phyloP scores from a whole-genome alignment of 2,329 filamentous ascomycete genomes.

The Aspergillus ustus region DNA sequence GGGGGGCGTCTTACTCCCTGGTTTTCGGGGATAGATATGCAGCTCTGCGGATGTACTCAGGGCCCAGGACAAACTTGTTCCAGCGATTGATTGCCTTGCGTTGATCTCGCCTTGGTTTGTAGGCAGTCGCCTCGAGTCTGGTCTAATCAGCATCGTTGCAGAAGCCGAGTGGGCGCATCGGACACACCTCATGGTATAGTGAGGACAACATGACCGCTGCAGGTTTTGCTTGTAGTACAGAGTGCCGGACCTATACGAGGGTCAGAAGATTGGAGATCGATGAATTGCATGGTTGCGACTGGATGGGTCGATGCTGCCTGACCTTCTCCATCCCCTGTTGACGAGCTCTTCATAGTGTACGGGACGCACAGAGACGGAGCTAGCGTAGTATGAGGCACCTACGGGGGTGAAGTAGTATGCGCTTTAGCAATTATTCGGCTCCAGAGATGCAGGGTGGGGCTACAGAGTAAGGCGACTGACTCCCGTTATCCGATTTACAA shows the following conservation, averaged over 20 bases:
- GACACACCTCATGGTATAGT: constrained; percentile 63
- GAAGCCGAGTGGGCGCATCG: neutral
- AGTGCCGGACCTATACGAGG: constrained; percentile 47
- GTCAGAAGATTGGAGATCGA: constrained; percentile 11
- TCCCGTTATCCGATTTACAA: constrained; percentile 51
- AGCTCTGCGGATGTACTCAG: constrained; percentile 52
- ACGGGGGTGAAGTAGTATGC: constrained; percentile 13
- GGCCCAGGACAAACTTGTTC: constrained; percentile 53
- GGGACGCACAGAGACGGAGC: constrained; percentile 48
- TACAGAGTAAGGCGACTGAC: constrained; percentile 40
- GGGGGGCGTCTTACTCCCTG: constrained; percentile 43
- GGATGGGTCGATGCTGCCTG: constrained; percentile 15
- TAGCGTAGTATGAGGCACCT: constrained; percentile 54
- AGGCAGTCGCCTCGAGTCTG: constrained; percentile 49
- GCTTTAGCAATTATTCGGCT: constrained; percentile 18
- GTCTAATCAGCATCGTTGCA: constrained; percentile 15
- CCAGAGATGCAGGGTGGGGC: constrained; percentile 13
- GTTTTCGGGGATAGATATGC: constrained; percentile 51
- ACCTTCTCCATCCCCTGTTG: constrained; percentile 56
- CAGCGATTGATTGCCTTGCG: constrained; percentile 53
- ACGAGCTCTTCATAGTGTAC: constrained; percentile 54
- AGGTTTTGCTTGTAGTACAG: constrained; percentile 62
- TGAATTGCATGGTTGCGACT: neutral
- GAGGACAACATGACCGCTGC: constrained; percentile 82
- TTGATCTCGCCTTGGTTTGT: constrained; percentile 51